Evolutionary conservation across 2,329 filamentous ascomycete genomes (phyloP), one percentile per base, ranked within the genome.

Genomic region (Alternaria solani): DNA sequence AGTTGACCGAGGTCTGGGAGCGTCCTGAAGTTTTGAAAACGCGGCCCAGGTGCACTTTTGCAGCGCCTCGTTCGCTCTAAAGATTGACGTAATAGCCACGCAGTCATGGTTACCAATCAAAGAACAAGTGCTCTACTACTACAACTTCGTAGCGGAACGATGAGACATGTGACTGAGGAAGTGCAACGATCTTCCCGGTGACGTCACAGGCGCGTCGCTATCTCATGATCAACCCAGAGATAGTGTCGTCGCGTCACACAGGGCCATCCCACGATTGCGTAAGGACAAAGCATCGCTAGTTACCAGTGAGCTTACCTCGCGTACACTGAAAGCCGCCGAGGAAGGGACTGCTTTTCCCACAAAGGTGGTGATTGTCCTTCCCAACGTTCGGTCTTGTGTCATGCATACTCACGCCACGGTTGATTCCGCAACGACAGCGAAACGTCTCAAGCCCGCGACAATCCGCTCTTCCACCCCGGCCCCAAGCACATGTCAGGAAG

Each of bases 381-480:
- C 23, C 32, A 49, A 26, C 30, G 30, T 49, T 49, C 46, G 46
- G 46, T 49, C 46, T 38, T 38, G 36, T 49, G 46, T 49, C 32
- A 49, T 49, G 30, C 46, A 49, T 49, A 36, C 30, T n/a, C 20
- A 36, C 18, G 12, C 14, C 46, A 38, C 46, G 46, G 46, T 49
- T 36, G 46, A 49, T 49, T 49, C 20, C 46, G 46, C 32, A 20
- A 36, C 46, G 34, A 53, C 39, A 38, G 30, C 51, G 38, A 53
- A 41, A 53, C 26, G 32, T 11, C 20, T 12, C 16, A 18, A 42
- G 51, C 26, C 14, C 9, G 52, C 46, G 42, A 46, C 36, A 28
- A 32, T 32, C 52, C 30, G 44, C 25, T 38, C 28, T 38, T 18
- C 25, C 16, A 34, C 23, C 38, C 28, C 28, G 28, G 51, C 51